phyloP scores from a whole-genome alignment of 768 basidiomycete genomes.

The Tylopilus plumbeoviolaceoides region DNA sequence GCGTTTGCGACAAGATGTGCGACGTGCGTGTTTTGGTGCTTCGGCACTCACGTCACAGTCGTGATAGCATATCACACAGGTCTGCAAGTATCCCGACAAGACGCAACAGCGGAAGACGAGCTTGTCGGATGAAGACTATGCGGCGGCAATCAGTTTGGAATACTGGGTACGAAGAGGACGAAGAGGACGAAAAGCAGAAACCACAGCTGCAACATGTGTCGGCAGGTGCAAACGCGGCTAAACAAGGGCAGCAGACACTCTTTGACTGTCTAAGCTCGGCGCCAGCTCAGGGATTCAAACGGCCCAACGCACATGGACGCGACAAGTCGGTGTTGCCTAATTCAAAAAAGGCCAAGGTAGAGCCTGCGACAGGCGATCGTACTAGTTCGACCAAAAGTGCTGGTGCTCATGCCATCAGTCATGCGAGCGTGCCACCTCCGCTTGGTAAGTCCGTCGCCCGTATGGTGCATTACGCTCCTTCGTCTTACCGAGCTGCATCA shows the following conservation, averaged over 20 bases:
- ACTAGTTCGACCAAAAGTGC: not conserved
- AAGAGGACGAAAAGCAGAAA: constrained; percentile 7
- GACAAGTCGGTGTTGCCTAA: constrained; percentile 11
- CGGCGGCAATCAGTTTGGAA: constrained; percentile 21
- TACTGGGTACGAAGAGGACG: constrained; percentile 29
- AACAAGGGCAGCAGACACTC: constrained; percentile 21
- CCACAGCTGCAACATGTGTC: constrained; percentile 1
- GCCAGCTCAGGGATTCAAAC: constrained; percentile 21
- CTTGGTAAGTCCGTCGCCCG: constrained; percentile 16
- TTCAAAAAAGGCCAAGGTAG: constrained; percentile 22
- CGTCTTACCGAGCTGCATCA: constrained; percentile 10
- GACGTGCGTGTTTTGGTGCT: constrained; percentile 49
- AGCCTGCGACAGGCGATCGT: not conserved
- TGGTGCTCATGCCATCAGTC: not conserved
- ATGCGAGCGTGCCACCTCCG: constrained; percentile 16
- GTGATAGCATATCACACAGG: constrained; percentile 35
- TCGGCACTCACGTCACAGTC: not conserved
- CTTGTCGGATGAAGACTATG: constrained; percentile 42
- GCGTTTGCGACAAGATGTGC: constrained; percentile 77
- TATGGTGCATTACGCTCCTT: not conserved
- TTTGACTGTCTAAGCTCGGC: constrained; percentile 16
- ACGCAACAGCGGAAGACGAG: constrained; percentile 43
- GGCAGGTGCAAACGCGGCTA: not conserved
- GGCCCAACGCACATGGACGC: constrained; percentile 13
- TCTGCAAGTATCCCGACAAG: constrained; percentile 78